phyloP scores from a whole-genome alignment of 2,329 filamentous ascomycete species.

The Colletotrichum sp. region DNA sequence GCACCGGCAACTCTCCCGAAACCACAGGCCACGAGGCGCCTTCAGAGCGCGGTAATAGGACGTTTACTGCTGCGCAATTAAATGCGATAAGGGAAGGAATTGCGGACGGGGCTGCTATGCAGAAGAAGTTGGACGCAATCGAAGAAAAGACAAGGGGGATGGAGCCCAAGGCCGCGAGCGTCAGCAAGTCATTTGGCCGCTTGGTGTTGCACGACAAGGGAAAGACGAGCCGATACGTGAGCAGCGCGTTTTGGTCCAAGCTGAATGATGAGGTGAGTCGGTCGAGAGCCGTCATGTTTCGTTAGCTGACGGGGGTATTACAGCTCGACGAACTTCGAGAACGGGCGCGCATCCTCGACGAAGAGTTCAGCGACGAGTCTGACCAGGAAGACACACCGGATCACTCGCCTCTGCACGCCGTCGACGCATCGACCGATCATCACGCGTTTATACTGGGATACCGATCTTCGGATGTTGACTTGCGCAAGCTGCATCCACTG shows the following conservation, averaged over 20 bases:
- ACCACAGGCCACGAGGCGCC: constrained; percentile 21
- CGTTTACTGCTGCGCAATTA: neutral
- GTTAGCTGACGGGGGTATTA: constrained; percentile 10
- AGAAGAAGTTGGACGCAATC: constrained; percentile 23
- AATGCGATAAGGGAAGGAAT: neutral
- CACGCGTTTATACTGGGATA: constrained; percentile 78
- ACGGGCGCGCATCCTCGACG: constrained; percentile 38
- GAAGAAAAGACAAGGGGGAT: constrained; percentile 10
- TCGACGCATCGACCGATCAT: constrained; percentile 52
- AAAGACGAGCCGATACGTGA: constrained; percentile 74
- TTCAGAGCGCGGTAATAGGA: constrained; percentile 13
- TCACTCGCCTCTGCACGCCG: constrained; percentile 39
- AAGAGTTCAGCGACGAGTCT: constrained; percentile 61
- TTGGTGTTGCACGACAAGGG: constrained; percentile 74
- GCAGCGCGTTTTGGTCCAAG: constrained; percentile 78
- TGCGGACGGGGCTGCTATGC: neutral
- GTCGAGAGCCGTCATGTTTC: constrained; percentile 11
- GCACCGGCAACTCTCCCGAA: constrained; percentile 34
- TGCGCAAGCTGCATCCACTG: constrained; percentile 68
- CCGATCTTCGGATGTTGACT: constrained; percentile 71
- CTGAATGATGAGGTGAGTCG: constrained; percentile 72
- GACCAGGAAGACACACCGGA: constrained; percentile 63
- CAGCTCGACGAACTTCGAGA: constrained; percentile 48
- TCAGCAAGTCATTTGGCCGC: constrained; percentile 65
- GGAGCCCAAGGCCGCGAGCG: constrained; percentile 27